These are phyloP conservation scores for Saturnispora diversa DNA, from an alignment of 805 yeast species.

Conservation along the genomic window DNA sequence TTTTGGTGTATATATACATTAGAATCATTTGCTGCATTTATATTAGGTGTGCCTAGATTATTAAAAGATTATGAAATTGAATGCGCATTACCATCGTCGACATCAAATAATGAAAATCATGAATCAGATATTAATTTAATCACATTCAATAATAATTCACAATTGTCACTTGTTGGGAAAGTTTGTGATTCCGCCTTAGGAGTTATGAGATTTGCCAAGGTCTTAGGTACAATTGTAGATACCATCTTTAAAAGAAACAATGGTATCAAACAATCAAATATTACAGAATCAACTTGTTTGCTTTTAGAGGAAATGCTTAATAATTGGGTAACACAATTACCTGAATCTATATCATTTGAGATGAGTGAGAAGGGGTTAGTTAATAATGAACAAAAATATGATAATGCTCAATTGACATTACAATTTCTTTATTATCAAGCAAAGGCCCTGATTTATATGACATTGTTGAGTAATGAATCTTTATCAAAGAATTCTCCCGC, in stretches of 20 bases:
- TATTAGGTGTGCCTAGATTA: conserved; percentile 75
- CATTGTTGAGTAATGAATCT: conserved; percentile 43
- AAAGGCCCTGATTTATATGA: conserved; percentile 55
- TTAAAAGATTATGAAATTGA: conserved; percentile 76
- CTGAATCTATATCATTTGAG: conserved; percentile 52
- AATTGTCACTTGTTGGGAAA: conserved; percentile 59
- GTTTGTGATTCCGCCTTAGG: conserved; percentile 57
- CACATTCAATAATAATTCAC: conserved; percentile 46
- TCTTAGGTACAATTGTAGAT: conserved; percentile 67
- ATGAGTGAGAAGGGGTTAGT: conserved; percentile 49
- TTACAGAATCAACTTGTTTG: conserved; percentile 28
- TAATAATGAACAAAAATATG: conserved; percentile 27
- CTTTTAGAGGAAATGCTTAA: conserved; percentile 60
- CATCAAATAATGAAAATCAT: conserved; percentile 30
- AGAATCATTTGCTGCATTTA: conserved; percentile 67
- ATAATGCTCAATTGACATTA: conserved; percentile 45
- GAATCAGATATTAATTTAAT: conserved; percentile 47
- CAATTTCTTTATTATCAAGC: conserved; percentile 55
- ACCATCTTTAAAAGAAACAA: conserved; percentile 54
- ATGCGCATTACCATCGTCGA: conserved; percentile 67
- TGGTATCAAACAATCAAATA: conserved; percentile 23
- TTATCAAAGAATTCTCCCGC: conserved; percentile 41
- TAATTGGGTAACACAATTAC: conserved; percentile 69
- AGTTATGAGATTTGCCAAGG: conserved; percentile 60
- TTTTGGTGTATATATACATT: conserved; percentile 80